Conservation (phyloP, 805 yeast species). For the Barnettozyma californica region DNA sequence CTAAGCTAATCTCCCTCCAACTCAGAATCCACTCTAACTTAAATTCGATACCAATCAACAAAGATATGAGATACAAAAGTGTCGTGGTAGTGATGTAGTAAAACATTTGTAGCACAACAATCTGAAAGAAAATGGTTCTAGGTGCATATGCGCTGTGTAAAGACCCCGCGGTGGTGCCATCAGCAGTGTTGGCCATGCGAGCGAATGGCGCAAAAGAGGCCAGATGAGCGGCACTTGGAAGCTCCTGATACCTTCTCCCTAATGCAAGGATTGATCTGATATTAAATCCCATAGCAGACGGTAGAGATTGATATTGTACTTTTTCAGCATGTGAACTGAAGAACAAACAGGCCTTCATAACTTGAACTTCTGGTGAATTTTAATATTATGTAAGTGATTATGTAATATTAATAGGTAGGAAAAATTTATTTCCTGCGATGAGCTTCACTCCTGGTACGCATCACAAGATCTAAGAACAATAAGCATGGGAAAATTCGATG, state of each 20-base stretch:
- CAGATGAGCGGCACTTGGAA: slow-evolving; percentile 1
- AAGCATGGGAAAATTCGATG: slow-evolving; percentile 35
- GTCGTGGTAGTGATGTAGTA: slow-evolving; percentile 72
- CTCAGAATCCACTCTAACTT: slow-evolving; percentile 68
- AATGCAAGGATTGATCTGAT: slow-evolving; percentile 4
- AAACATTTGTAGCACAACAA: slow-evolving; percentile 67
- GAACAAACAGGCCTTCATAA: not conserved
- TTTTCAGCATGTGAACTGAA: not conserved
- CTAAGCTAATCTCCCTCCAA: slow-evolving; percentile 69
- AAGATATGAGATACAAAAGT: slow-evolving; percentile 58
- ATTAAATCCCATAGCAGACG: slow-evolving; percentile 3
- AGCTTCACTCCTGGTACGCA: not conserved
- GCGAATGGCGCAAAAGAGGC: slow-evolving; percentile 3
- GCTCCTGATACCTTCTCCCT: slow-evolving; percentile 4
- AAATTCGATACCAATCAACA: slow-evolving; percentile 67
- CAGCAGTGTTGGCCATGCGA: not conserved
- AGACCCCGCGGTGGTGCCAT: not conserved
- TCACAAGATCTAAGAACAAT: not conserved
- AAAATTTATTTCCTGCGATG: slow-evolving; percentile 10
- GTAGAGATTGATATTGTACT: not conserved
- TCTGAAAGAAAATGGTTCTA: slow-evolving; percentile 58
- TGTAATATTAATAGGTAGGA: not conserved
- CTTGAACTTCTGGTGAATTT: no score
- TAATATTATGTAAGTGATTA: not conserved
- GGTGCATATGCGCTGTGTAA: slow-evolving; percentile 37